Base-by-base conservation (phyloP, 1,139 yeast genomes). In the Diutina scorzettiae region DNA sequence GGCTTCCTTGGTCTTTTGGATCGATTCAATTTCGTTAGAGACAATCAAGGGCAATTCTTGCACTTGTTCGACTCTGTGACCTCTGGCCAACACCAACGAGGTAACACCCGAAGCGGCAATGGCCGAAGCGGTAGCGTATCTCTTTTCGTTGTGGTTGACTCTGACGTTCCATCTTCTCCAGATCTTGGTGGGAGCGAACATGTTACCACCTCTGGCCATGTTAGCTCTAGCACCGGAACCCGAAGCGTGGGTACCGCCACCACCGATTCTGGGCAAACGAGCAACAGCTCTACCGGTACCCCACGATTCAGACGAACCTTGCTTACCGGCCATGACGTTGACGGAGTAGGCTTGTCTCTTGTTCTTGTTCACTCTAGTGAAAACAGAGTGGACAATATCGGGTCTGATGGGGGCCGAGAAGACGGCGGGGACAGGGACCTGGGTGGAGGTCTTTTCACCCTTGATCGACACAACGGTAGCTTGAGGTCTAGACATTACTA, bases 201-300 rank as follows among this genome's bases (percentile, higher is more conserved):
- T 91, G 78, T 98, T 95, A 78, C 98, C 98, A 73, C 97, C 96
- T 78, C 98, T 91, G 82, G 98, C 91, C 98, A 91, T 91, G 93
- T 91, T 91, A 81, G 98, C 98, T 80, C 91, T 91, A 69, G 98
- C 98, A 72, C 89, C 98, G 77, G 91, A 98, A 73, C 98, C 98
- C 57, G 97, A 81, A 78, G 98, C 91, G 94, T 87, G 96, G 70
- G 98, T 91, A 84, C 98, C 98, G 70, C 95, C 89, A 78, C 98
- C 98, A 75, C 96, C 96, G 69, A 91, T 97, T 82, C 98, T 89
- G 78, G 98, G 98, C 72, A 91, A 89, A 81, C 98, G 91, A 76
- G 98, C 97, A 67, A 91, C 96, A 75, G 98, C 98, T 80, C 98
- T 89, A 81, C 98, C 98, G 61, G 98, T 93, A 86, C 98, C 98